phyloP scores from a whole-genome alignment of 2,329 filamentous ascomycete genomes.

The Verticillium zaregamsianum region DNA sequence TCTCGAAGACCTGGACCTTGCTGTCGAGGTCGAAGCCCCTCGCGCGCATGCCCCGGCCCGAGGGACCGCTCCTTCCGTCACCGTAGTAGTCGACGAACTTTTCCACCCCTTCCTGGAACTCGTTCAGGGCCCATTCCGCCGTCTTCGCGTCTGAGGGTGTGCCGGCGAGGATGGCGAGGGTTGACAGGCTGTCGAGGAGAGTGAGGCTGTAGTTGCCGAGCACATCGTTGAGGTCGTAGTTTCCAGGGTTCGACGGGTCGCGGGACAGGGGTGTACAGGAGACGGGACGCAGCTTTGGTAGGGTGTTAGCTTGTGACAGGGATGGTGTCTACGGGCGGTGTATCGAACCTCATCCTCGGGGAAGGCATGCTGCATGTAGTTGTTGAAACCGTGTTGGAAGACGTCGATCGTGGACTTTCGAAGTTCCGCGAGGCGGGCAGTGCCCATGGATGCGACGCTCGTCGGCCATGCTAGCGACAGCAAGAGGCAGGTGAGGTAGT shows the following conservation, averaged over 20 bases:
- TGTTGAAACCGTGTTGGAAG: constrained; percentile 96
- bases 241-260: constrained; percentile 72
- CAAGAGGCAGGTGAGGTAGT: constrained; percentile 18
- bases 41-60: constrained; percentile 66
- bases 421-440: constrained; percentile 50
- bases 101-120: constrained; percentile 78
- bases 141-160: constrained; percentile 53
- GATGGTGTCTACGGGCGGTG: neutral
- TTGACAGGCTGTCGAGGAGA: constrained; percentile 90
- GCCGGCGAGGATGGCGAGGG: constrained; percentile 86
- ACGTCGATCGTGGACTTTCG: constrained; percentile 65
- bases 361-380: constrained; percentile 91
- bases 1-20: constrained; percentile 98
- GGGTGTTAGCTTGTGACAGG: constrained; percentile 8
- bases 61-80: constrained; percentile 67
- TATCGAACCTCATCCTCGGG: constrained; percentile 77
- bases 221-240: constrained; percentile 89
- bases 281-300: constrained; percentile 68
- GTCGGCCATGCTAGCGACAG: constrained; percentile 35
- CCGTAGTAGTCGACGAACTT: constrained; percentile 80
- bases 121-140: constrained; percentile 57
- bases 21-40: constrained; percentile 92
- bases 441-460: constrained; percentile 44
- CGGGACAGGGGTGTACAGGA: constrained; percentile 81
- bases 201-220: constrained; percentile 96